Conservation (phyloP, 108 stramenopile genomes). For the Cyclotella distinguenda region DNA sequence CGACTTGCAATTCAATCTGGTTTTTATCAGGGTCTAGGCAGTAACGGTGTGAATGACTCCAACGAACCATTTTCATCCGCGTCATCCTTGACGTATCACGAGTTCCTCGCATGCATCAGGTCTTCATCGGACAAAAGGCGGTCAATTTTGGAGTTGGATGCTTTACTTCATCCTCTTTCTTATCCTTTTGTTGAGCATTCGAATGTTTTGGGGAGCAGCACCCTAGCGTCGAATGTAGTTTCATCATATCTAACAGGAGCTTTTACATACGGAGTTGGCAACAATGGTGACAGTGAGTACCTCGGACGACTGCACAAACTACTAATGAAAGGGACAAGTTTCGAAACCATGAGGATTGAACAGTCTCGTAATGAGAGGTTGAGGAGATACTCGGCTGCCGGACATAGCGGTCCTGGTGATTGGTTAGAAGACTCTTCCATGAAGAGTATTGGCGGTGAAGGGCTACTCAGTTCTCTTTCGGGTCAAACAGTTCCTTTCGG, state of each 20-base stretch:
- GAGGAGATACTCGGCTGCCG: conserved; percentile 27
- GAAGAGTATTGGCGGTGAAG: conserved; percentile 17
- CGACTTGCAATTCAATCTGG: conserved; percentile 51
- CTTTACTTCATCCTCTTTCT: conserved; percentile 39
- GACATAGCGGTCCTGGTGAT: conserved; percentile 51
- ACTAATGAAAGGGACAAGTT: conserved; percentile 55
- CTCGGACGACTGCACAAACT: conserved; percentile 26
- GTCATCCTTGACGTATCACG: conserved; percentile 52
- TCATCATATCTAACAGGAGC: conserved; percentile 4
- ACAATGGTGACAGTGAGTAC: conserved; percentile 12
- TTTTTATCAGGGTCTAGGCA: conserved; percentile 39
- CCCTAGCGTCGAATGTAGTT: conserved; percentile 12
- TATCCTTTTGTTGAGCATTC: not conserved
- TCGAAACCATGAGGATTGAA: conserved; percentile 62
- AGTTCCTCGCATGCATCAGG: conserved; percentile 58
- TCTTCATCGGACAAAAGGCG: conserved; percentile 54
- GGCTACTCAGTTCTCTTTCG: conserved; percentile 56
- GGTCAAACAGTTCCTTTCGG: conserved; percentile 28
- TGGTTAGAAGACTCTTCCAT: conserved; percentile 58
- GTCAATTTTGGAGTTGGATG: conserved; percentile 67
- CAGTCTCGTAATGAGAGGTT: conserved; percentile 18
- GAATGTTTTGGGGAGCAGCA: conserved; percentile 4
- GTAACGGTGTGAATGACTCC: conserved; percentile 11
- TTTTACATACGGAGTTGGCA: conserved; percentile 6
- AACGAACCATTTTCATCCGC: conserved; percentile 50